Conservation (phyloP, 2,329 filamentous ascomycete genomes). For the Fusarium sp. region DNA sequence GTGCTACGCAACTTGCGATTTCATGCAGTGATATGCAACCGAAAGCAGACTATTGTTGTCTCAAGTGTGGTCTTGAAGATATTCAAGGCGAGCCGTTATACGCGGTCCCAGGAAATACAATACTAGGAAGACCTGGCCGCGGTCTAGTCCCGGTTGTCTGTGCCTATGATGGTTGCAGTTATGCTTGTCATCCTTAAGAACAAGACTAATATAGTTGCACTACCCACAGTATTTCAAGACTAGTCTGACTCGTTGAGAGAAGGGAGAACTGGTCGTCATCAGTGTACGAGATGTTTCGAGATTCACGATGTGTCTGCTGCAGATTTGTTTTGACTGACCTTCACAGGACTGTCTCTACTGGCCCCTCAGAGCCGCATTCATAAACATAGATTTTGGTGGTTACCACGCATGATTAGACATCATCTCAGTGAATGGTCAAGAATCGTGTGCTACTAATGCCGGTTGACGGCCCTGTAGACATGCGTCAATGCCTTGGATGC, state of each 20-base stretch:
- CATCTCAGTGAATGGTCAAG: slow-evolving; percentile 14
- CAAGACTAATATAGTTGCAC: slow-evolving; percentile 20
- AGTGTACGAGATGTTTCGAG: neutral
- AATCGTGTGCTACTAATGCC: slow-evolving; percentile 31
- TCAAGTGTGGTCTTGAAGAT: slow-evolving; percentile 6
- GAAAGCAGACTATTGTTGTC: slow-evolving; percentile 4
- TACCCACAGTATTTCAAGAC: slow-evolving; percentile 8
- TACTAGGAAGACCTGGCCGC: slow-evolving; percentile 4
- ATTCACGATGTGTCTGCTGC: neutral
- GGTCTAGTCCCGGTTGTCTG: slow-evolving; percentile 7
- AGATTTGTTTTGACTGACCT: neutral
- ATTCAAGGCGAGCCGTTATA: slow-evolving; percentile 8
- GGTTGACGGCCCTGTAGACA: slow-evolving; percentile 46
- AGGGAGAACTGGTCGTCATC: neutral
- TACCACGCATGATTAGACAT: slow-evolving; percentile 13
- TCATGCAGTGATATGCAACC: slow-evolving; percentile 37
- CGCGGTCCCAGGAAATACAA: slow-evolving; percentile 6
- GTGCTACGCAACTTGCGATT: slow-evolving; percentile 43
- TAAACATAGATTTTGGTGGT: neutral
- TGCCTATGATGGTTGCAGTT: slow-evolving; percentile 26
- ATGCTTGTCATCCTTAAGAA: slow-evolving; percentile 36
- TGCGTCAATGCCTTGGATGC: slow-evolving; percentile 57
- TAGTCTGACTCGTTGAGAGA: slow-evolving; percentile 12
- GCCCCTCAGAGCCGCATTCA: slow-evolving; percentile 18
- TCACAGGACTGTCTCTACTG: neutral